Conservation (phyloP, 108 stramenopile species). For the Nannochloropsis granulata region DNA sequence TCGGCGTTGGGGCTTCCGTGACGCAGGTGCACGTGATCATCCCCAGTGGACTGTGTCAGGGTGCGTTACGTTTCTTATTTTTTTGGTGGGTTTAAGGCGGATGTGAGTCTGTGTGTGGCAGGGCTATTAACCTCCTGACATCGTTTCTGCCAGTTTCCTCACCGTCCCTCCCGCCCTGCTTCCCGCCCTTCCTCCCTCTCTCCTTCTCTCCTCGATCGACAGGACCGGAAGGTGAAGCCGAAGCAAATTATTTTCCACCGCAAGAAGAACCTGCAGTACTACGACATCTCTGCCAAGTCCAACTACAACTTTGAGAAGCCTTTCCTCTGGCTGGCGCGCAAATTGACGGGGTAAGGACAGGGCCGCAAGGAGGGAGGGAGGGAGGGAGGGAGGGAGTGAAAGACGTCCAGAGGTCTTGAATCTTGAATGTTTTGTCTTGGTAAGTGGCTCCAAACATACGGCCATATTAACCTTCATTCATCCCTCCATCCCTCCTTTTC, state of each 20-base stretch:
- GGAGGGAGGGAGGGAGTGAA: background rate
- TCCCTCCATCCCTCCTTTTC: background rate
- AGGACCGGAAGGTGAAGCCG: constrained; percentile 99
- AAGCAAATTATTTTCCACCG: constrained; percentile 99
- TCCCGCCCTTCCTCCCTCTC: background rate
- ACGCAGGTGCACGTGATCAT: background rate
- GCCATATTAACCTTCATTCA: background rate
- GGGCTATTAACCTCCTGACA: background rate
- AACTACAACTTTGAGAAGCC: constrained; percentile 99
- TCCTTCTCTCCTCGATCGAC: constrained; percentile 42
- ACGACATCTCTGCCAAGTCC: constrained; percentile 98
- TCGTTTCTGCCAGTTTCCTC: background rate
- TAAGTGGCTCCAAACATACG: background rate
- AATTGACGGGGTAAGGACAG: constrained; percentile 58
- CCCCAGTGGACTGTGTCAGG: background rate
- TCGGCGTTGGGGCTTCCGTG: background rate
- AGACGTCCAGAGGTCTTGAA: background rate
- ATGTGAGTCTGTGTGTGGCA: background rate
- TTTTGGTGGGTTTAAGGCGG: no score
- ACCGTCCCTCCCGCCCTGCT: background rate
- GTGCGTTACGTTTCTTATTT: no score
- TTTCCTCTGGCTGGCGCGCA: constrained; percentile 96
- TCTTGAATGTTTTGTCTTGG: background rate
- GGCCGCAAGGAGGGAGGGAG: no score
- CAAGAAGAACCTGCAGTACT: constrained; percentile 99